These are phyloP conservation scores for Diplotaxis tenuifolia DNA, from an alignment of 345 rosid genomes.

Conservation along the genomic window DNA sequence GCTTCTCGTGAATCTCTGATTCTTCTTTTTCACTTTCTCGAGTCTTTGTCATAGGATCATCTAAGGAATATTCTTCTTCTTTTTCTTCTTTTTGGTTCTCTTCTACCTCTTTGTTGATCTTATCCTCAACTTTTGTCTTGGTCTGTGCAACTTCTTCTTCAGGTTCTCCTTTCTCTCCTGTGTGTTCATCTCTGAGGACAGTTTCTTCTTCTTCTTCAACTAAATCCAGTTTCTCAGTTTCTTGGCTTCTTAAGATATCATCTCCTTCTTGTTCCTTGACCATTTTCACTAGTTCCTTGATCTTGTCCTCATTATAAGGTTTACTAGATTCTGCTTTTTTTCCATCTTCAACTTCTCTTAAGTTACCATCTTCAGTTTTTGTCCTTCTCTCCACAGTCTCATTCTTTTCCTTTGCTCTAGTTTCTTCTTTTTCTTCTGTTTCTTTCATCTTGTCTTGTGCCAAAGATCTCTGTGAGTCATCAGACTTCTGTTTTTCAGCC, in stretches of 20 bases:
- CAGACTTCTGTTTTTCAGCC: not conserved
- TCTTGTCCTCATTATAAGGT: constrained; percentile 1
- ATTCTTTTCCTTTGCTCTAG: not conserved
- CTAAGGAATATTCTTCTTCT: not conserved
- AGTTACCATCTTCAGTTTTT: constrained; percentile 10
- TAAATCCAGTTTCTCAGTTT: not conserved
- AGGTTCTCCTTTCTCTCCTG: not conserved
- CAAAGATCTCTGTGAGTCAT: constrained; percentile 1
- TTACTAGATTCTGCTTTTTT: not conserved
- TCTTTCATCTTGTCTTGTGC: constrained; percentile 5
- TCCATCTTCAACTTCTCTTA: constrained; percentile 4
- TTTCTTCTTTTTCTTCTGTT: constrained; percentile 5
- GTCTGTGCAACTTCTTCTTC: constrained; percentile 7
- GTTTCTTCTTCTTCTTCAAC: constrained; percentile 1
- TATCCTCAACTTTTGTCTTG: not conserved
- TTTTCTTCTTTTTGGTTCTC: not conserved
- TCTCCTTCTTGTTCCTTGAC: not conserved
- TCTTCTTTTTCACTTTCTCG: constrained; percentile 11
- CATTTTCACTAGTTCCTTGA: not conserved
- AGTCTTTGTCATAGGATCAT: not conserved
- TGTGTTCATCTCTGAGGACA: constrained; percentile 9
- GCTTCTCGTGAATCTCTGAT: not conserved
- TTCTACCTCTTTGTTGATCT: not conserved
- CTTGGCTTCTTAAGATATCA: not conserved
- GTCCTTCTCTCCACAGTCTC: not conserved